These are phyloP conservation scores for Naematelia aurantialba DNA, from an alignment of 768 basidiomycete species.

Conservation along the genomic window DNA sequence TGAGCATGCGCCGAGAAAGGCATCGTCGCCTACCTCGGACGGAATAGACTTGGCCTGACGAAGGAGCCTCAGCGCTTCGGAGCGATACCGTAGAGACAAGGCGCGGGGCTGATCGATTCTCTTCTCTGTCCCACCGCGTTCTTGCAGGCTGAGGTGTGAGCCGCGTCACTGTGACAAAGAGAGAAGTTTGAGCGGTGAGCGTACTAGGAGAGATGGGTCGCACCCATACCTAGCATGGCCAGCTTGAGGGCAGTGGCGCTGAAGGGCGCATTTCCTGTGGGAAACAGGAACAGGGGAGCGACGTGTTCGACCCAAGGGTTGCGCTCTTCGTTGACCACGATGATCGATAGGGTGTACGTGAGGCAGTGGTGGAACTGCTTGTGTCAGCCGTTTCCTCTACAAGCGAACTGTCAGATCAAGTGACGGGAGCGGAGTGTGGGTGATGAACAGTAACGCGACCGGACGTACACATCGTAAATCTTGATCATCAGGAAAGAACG, in stretches of 20 bases:
- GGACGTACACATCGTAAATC: conserved; percentile 17
- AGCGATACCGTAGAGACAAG: conserved; percentile 11
- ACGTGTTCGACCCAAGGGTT: conserved; percentile 30
- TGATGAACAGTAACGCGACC: no score
- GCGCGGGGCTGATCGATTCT: neutral
- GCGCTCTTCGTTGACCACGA: conserved; percentile 24
- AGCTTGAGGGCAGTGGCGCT: conserved; percentile 16
- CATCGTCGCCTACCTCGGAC: conserved; percentile 6
- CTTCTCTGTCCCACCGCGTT: neutral
- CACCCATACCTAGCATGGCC: conserved; percentile 20
- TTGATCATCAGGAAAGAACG: conserved; percentile 8
- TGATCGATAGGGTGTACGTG: conserved; percentile 28
- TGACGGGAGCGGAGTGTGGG: no score
- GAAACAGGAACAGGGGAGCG: conserved; percentile 22
- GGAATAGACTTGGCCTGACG: conserved; percentile 7
- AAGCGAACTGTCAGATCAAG: no score
- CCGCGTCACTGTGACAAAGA: neutral
- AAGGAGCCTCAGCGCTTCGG: conserved; percentile 1
- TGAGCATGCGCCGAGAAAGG: conserved; percentile 13
- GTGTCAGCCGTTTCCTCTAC: neutral
- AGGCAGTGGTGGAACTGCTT: conserved; percentile 33
- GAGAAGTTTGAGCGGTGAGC: neutral
- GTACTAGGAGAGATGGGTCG: conserved; percentile 26
- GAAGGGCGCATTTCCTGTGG: conserved; percentile 1
- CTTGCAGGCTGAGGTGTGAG: conserved; percentile 3